These are phyloP conservation scores for Asparagopsis taxiformis DNA, from an alignment of 31 red algal species.

Conservation along the genomic window DNA sequence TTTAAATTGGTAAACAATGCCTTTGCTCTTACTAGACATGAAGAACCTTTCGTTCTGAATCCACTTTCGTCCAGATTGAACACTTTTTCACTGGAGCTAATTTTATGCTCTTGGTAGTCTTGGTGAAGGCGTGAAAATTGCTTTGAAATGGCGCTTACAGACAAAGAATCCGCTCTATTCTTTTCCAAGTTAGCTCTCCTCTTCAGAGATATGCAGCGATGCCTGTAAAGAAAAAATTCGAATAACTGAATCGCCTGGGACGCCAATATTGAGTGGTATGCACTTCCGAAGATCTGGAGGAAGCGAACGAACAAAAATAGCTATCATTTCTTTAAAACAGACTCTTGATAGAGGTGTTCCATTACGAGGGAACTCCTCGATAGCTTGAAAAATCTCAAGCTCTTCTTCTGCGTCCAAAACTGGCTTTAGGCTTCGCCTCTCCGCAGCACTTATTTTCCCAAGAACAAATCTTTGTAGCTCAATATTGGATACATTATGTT, in stretches of 20 bases:
- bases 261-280: background rate
- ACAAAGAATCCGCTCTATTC: too few species aligned
- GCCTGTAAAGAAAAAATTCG: background rate
- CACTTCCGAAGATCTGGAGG: too few species aligned
- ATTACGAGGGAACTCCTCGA: background rate
- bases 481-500: too few species aligned
- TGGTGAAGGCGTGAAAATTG: background rate
- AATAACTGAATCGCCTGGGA: background rate
- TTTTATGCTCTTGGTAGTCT: background rate
- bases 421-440: too few species aligned
- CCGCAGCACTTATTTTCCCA: too few species aligned
- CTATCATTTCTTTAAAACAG: background rate
- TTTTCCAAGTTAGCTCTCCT: too few species aligned
- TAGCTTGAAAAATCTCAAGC: background rate
- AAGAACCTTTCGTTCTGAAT: background rate
- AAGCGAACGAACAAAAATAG: too few species aligned
- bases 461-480: too few species aligned
- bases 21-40: background rate
- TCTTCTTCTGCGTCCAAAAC: too few species aligned
- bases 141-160: too few species aligned
- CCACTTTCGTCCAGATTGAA: background rate
- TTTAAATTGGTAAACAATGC: background rate
- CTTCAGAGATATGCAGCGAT: too few species aligned
- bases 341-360: background rate
- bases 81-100: background rate